phyloP scores from a whole-genome alignment of 768 basidiomycete genomes.

The Suillus alpinus region DNA sequence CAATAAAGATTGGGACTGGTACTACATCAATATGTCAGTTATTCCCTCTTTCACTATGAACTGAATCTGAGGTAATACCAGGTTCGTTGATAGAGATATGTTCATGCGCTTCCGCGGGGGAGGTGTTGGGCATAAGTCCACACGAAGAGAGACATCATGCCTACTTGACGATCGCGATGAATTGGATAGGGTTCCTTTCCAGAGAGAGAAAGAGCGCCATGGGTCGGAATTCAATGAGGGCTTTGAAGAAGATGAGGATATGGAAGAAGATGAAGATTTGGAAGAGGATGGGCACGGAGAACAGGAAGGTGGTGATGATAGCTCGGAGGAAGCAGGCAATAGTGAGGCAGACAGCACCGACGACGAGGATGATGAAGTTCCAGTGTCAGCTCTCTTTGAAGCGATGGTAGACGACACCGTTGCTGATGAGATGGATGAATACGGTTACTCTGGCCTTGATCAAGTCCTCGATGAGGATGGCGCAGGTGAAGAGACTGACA shows the following conservation, averaged over 20 bases:
- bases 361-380: too few species aligned
- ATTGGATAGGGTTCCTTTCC: background rate
- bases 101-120: conserved; percentile 31
- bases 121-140: conserved; percentile 28
- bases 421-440: background rate
- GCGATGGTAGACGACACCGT: background rate
- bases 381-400: background rate
- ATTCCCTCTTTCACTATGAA: background rate
- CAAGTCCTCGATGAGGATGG: background rate
- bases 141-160: background rate
- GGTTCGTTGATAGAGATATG: conserved; percentile 42
- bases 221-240: background rate
- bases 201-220: background rate
- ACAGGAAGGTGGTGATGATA: background rate
- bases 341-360: too few species aligned
- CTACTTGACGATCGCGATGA: background rate
- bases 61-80: conserved; percentile 12
- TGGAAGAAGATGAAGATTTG: background rate
- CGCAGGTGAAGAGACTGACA: background rate
- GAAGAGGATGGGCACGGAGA: too few species aligned
- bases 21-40: conserved; percentile 22
- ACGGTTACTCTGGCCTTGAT: background rate
- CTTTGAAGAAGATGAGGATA: background rate
- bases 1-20: conserved; percentile 11
- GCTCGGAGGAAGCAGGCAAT: background rate